Conservation (phyloP, 2,329 filamentous ascomycete species). For the Dactylellina sp. region DNA sequence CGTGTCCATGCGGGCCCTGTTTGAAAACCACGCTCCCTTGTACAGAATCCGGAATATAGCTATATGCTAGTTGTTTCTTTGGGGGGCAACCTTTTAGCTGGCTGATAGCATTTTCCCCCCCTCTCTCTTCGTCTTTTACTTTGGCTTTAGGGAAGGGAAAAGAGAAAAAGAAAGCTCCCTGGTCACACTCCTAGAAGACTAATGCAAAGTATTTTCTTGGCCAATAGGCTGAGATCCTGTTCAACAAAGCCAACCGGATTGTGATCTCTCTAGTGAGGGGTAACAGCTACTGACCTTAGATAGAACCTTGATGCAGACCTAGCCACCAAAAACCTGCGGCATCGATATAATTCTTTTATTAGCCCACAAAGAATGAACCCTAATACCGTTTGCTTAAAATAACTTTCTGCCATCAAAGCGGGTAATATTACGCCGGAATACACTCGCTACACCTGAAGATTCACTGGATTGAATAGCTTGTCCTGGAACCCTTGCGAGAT, state of each 20-base stretch:
- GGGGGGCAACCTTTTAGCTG: slow-evolving; percentile 5
- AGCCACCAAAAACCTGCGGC: slow-evolving; percentile 30
- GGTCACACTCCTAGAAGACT: slow-evolving; percentile 28
- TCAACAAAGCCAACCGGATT: slow-evolving; percentile 37
- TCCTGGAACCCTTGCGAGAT: slow-evolving; percentile 26
- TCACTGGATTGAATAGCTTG: slow-evolving; percentile 35
- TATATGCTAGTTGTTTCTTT: slow-evolving; percentile 34
- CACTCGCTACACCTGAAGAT: neutral
- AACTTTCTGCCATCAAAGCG: slow-evolving; percentile 13
- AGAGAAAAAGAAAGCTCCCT: slow-evolving; percentile 20
- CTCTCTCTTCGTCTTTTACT: slow-evolving; percentile 18
- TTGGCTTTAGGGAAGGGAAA: slow-evolving; percentile 8
- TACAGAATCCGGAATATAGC: slow-evolving; percentile 20
- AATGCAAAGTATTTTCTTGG: slow-evolving; percentile 50
- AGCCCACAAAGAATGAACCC: slow-evolving; percentile 23
- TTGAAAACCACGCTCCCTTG: slow-evolving; percentile 26
- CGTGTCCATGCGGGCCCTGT: slow-evolving; percentile 36
- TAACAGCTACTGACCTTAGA: slow-evolving; percentile 48
- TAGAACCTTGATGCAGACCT: slow-evolving; percentile 40
- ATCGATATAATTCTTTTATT: slow-evolving; percentile 41
- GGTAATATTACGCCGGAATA: no score
- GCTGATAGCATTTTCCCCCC: slow-evolving; percentile 22
- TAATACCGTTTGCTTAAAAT: slow-evolving; percentile 18
- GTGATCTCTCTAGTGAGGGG: slow-evolving; percentile 40
- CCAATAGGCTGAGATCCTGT: slow-evolving; percentile 50